These are phyloP conservation scores for Monosporascus cannonballus DNA, from an alignment of 2,329 filamentous ascomycete species.

Conservation along the genomic window DNA sequence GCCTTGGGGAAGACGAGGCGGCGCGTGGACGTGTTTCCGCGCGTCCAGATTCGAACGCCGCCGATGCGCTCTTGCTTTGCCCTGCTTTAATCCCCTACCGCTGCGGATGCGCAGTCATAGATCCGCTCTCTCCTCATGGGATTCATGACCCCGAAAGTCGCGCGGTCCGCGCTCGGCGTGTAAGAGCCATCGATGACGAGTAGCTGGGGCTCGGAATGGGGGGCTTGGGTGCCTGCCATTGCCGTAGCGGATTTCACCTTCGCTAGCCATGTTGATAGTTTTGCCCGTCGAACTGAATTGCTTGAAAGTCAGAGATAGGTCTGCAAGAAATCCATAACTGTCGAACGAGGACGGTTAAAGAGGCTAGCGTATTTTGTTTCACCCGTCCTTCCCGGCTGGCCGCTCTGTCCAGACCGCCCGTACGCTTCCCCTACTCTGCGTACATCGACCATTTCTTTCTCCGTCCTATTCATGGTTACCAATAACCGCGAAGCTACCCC, in stretches of 20 bases:
- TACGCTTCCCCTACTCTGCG: no score
- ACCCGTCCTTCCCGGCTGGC: background rate
- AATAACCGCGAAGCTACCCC: no score
- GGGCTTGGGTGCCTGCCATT: background rate
- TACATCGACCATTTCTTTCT: no score
- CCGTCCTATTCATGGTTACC: no score
- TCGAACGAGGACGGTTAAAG: no score
- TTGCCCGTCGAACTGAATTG: background rate
- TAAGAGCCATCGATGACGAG: background rate
- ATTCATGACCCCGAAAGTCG: conserved; percentile 15
- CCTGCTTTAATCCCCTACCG: conserved; percentile 47
- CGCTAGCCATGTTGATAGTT: background rate
- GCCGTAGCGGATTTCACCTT: background rate
- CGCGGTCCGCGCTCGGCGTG: background rate
- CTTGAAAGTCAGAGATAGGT: no score
- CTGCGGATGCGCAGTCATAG: conserved; percentile 50
- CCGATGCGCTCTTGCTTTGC: no score
- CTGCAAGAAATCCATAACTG: no score
- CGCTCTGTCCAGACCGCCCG: no score
- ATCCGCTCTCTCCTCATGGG: conserved; percentile 38
- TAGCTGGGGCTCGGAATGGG: background rate
- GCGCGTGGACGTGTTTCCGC: no score
- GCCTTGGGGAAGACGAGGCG: no score
- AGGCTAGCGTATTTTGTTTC: background rate
- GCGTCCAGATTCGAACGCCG: no score